phyloP scores from a whole-genome alignment of 495 filamentous ascomycete species.

The Tetracladium setigerum region DNA sequence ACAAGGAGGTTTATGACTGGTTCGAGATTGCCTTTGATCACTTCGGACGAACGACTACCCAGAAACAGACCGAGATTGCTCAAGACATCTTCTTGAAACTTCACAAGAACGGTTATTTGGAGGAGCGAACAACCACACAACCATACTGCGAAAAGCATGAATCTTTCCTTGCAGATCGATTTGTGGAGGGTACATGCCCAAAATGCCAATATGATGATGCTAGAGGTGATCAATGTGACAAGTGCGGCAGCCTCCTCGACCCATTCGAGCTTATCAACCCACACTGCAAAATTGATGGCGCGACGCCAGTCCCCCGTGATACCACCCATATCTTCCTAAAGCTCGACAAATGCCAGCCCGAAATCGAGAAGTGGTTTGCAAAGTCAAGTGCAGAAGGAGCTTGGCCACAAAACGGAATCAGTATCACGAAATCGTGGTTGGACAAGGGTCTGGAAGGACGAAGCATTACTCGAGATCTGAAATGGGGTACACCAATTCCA shows the following conservation, averaged over 20 bases:
- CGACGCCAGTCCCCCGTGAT: constrained; percentile 62
- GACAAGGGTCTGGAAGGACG: constrained; percentile 72
- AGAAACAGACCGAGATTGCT: constrained; percentile 74
- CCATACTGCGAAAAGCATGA: constrained; percentile 82
- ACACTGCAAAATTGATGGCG: constrained; percentile 75
- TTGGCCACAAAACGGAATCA: constrained; percentile 58
- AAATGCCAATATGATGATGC: constrained; percentile 76
- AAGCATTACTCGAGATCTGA: constrained; percentile 81
- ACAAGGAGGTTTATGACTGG: constrained; percentile 83
- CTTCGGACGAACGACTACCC: constrained; percentile 77
- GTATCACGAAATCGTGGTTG: constrained; percentile 35
- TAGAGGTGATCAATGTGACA: constrained; percentile 77
- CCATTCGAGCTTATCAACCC: constrained; percentile 57
- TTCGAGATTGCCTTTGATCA: constrained; percentile 77
- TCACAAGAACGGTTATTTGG: constrained; percentile 65
- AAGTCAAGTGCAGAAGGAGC: constrained; percentile 35
- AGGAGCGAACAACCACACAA: constrained; percentile 67
- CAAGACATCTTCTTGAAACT: constrained; percentile 80
- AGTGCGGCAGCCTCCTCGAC: constrained; percentile 70
- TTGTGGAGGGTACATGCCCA: constrained; percentile 84
- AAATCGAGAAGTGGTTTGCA: constrained; percentile 64
- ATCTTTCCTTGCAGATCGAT: constrained; percentile 86
- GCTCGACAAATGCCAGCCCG: constrained; percentile 69
- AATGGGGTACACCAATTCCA: constrained; percentile 77
- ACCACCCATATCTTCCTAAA: constrained; percentile 56